These are phyloP conservation scores for Neurospora sublineolata DNA, from an alignment of 495 filamentous ascomycete species.

Conservation along the genomic window DNA sequence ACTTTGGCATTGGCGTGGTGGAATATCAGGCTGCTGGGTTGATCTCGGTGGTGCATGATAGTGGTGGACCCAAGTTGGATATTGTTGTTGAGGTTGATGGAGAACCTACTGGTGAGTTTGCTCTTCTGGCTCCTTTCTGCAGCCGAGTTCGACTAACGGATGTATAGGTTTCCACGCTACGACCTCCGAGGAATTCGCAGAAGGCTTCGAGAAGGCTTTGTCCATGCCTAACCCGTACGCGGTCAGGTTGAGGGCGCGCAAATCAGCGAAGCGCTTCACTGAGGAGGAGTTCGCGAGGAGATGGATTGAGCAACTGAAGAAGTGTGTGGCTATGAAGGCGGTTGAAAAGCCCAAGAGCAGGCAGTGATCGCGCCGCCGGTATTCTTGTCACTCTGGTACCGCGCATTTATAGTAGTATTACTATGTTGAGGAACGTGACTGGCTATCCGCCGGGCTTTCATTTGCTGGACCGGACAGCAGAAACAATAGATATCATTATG, in stretches of 20 bases:
- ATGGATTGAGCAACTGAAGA: conserved; percentile 63
- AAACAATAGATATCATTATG: background rate
- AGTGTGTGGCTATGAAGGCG: conserved; percentile 44
- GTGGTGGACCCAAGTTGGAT: conserved; percentile 82
- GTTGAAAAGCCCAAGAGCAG: background rate
- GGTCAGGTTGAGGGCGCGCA: conserved; percentile 56
- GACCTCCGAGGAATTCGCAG: conserved; percentile 63
- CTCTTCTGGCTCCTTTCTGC: background rate
- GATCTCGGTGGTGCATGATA: conserved; percentile 82
- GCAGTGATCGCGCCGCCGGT: background rate
- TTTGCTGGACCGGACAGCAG: background rate
- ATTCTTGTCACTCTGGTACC: background rate
- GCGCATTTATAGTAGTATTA: background rate
- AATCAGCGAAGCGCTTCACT: conserved; percentile 69
- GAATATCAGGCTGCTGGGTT: conserved; percentile 95
- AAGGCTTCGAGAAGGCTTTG: conserved; percentile 64
- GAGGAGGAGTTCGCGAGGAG: conserved; percentile 70
- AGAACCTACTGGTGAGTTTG: conserved; percentile 50
- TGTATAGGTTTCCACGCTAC: conserved; percentile 67
- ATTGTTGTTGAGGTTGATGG: conserved; percentile 76
- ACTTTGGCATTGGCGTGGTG: conserved; percentile 96
- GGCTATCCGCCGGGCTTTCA: background rate
- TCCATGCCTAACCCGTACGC: conserved; percentile 54
- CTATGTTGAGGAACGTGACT: background rate
- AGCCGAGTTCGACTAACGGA: conserved; percentile 6